Base-by-base conservation (phyloP, 78 protist genomes). In the Speleostelium caveatum region DNA sequence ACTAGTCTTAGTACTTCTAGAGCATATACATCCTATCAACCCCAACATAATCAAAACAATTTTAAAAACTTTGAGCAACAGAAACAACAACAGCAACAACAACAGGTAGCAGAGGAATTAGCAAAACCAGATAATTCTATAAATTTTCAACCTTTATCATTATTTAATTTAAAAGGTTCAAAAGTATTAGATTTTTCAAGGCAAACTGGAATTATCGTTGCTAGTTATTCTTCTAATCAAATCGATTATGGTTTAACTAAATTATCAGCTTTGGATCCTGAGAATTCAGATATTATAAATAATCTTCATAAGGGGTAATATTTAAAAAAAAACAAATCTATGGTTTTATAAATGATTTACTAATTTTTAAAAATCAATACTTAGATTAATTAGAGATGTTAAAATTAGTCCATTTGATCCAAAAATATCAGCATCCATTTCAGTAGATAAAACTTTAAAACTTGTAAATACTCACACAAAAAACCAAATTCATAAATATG, bases 141-240 rank as follows among this genome's bases (percentile, higher is more conserved):
- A 17, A 77, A 77, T 24, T 77, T 77, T 65, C 45, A 77, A 77
- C 24, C 61, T 22, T 30, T 30, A 5, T 63, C 87, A 7, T 22
- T 65, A 63, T 77, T 35, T 77, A 75, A 58, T 16, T 7, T 77
- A 26, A 77, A 77, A 17, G 87, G 75, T 24, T 61, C 87, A 3
- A 62, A 51, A 19, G 65, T 51, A 45, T 77, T 77, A 58, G 87
- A 77, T 77, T 77, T 63, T 35, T 77, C 87, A n/a, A 26, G 22
- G 32, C 3, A 45, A 33, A 35, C 8, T 33, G 87, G 87, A n/a
- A 58, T 77, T 1, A 58, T 77, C 35, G 87, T 65, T 21, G 74
- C 87, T 22, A 32, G 66, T 1, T 49, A 10, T 32, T 14, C 73
- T 19, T 32, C 32, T 24, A 65, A 45, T 65, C 35, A 45, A 32